phyloP scores from a whole-genome alignment of 148 eudicot genomes.

The Vaccinium darrowii region DNA sequence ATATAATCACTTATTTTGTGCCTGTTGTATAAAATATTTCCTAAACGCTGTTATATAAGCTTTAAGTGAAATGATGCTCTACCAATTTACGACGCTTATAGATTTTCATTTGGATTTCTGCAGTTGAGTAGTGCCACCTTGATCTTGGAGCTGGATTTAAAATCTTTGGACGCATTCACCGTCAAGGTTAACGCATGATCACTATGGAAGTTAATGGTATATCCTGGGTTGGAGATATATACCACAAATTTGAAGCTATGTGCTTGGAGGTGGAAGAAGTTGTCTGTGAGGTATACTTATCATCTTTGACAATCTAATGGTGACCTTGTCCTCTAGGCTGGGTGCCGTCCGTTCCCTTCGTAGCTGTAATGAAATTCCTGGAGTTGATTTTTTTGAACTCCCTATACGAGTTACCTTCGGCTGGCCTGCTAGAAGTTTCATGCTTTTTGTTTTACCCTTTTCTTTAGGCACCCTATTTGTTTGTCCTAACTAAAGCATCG shows the following conservation, averaged over 20 bases:
- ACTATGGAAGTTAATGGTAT: slow-evolving; percentile 58
- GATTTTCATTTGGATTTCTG: slow-evolving; percentile 10
- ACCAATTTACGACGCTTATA: not conserved
- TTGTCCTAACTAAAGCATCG: not conserved
- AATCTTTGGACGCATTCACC: not conserved
- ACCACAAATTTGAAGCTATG: slow-evolving; percentile 65
- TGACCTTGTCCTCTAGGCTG: not conserved
- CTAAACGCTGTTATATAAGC: not conserved
- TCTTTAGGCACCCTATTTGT: not conserved
- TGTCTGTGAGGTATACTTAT: slow-evolving; percentile 53
- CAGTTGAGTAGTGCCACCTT: slow-evolving; percentile 9
- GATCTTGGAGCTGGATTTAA: not conserved
- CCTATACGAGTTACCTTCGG: not conserved
- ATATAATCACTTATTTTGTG: not conserved
- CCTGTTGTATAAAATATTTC: not conserved
- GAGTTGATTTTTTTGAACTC: not conserved
- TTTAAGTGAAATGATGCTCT: not conserved
- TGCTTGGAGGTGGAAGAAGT: slow-evolving; percentile 80
- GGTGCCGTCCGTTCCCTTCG: not conserved
- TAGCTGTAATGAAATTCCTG: not conserved
- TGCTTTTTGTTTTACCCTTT: not conserved
- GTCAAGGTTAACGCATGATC: slow-evolving; percentile 13
- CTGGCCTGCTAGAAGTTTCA: not conserved
- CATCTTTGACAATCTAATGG: not conserved
- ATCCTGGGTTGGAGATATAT: slow-evolving; percentile 68